Conservation (phyloP, 164 flowering plant genomes). For the Aristolochia contorta region DNA sequence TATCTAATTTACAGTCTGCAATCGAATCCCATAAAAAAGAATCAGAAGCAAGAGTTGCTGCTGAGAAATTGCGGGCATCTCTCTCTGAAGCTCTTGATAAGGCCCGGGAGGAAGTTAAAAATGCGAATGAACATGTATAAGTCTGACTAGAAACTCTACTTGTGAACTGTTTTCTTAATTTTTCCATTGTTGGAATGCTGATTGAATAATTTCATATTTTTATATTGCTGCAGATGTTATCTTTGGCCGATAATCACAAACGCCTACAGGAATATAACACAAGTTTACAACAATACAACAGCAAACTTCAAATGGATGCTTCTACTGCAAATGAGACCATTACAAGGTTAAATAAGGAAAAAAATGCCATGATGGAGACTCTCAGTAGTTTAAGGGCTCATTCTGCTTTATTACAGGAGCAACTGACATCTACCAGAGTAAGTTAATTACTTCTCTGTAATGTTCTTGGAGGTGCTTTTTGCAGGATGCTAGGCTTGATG, state of each 20-base stretch:
- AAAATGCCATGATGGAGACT: constrained; percentile 61
- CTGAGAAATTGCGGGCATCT: constrained; percentile 35
- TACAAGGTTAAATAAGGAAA: constrained; percentile 69
- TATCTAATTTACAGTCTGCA: constrained; percentile 30
- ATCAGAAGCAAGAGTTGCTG: constrained; percentile 37
- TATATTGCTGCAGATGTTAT: constrained; percentile 35
- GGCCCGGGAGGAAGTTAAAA: constrained; percentile 33
- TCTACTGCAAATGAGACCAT: constrained; percentile 51
- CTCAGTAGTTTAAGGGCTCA: constrained; percentile 61
- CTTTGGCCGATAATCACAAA: constrained; percentile 64
- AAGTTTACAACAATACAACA: constrained; percentile 87
- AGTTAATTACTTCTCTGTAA: constrained; percentile 14
- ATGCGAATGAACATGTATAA: constrained; percentile 57
- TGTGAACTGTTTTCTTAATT: neutral
- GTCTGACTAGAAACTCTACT: neutral
- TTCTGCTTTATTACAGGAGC: constrained; percentile 46
- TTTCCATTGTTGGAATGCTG: neutral
- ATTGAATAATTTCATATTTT: neutral
- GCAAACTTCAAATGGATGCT: constrained; percentile 79
- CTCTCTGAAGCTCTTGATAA: constrained; percentile 43
- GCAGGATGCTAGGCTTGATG: too few species aligned
- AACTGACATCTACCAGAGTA: constrained; percentile 56
- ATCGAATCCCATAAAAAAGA: constrained; percentile 37
- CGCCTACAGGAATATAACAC: constrained; percentile 82
- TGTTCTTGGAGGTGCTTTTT: neutral